Percentiles rank a stretch among this genome's conserved stretches.
Evolutionary conservation across 805 yeast species (phyloP).

Genomic region (Maudiozyma turicensis): DNA sequence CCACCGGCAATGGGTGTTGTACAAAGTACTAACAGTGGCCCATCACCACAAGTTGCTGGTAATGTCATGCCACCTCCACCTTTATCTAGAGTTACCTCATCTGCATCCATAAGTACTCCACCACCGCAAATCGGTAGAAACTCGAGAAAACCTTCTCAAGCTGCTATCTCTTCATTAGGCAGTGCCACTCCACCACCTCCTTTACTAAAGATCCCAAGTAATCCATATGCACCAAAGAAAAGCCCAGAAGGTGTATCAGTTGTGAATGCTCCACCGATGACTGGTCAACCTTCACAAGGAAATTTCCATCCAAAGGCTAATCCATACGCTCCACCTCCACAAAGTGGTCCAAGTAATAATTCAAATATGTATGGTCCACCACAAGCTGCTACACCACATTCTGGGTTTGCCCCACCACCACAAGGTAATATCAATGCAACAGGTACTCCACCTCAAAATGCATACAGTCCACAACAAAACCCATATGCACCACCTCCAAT

Average conservation of each 20-base stretch:
- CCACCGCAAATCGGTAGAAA: constrained; percentile 11
- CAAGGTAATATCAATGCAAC: constrained; percentile 4
- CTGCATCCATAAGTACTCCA: constrained; percentile 13
- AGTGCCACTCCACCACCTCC: constrained; percentile 12
- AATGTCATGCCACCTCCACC: constrained; percentile 15
- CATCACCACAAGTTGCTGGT: constrained; percentile 5
- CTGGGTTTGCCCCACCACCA: not conserved
- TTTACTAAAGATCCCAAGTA: not conserved
- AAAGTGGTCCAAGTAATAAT: not conserved
- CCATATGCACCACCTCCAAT: constrained; percentile 15
- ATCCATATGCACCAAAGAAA: constrained; percentile 4
- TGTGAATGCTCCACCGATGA: not conserved
- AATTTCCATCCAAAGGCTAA: not conserved
- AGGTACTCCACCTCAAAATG: constrained; percentile 15
- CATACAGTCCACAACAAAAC: not conserved
- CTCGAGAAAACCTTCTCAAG: constrained; percentile 2
- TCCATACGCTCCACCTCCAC: not conserved
- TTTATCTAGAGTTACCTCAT: constrained; percentile 19
- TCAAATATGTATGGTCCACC: constrained; percentile 10
- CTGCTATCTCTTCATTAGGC: constrained; percentile 13
- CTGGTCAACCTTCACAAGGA: not conserved
- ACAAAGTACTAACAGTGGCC: not conserved
- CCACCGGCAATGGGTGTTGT: constrained; percentile 13
- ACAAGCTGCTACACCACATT: not conserved
- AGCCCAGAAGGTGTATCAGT: not conserved